Evolutionary conservation across 2,329 filamentous ascomycete genomes (phyloP).

Genomic region (Calonectria ilicicola): DNA sequence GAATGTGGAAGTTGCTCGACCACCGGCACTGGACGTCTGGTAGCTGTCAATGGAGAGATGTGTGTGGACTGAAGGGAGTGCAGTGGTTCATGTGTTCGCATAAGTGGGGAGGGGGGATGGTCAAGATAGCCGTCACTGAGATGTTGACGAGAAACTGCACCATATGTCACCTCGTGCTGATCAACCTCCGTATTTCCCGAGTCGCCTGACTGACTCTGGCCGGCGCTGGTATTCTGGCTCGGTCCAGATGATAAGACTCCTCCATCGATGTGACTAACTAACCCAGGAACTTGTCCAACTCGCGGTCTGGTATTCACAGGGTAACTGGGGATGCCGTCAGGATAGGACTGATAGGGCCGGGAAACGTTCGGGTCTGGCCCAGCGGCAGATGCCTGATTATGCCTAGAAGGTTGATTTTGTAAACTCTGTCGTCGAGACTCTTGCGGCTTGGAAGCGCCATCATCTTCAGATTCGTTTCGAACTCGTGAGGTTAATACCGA

Average conservation of each 20-base stretch:
- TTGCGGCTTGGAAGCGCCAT: slow-evolving; percentile 29
- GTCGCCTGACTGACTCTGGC: slow-evolving; percentile 57
- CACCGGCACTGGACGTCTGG: slow-evolving; percentile 46
- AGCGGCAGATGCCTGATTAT: slow-evolving; percentile 16
- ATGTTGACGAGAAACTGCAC: slow-evolving; percentile 26
- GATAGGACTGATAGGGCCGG: slow-evolving; percentile 22
- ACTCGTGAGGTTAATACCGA: slow-evolving; percentile 60
- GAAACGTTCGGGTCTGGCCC: slow-evolving; percentile 22
- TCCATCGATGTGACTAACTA: slow-evolving; percentile 43
- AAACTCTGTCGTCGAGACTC: slow-evolving; percentile 28
- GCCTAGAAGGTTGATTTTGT: slow-evolving; percentile 25
- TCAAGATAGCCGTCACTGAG: slow-evolving; percentile 43
- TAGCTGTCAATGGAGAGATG: slow-evolving; percentile 68
- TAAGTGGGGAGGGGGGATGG: slow-evolving; percentile 68
- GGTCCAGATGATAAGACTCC: slow-evolving; percentile 25
- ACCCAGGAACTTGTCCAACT: slow-evolving; percentile 45
- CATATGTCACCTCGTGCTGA: slow-evolving; percentile 26
- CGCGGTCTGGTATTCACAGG: slow-evolving; percentile 29
- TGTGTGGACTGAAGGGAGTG: slow-evolving; percentile 79
- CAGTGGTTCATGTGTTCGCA: slow-evolving; percentile 79
- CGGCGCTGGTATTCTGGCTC: slow-evolving; percentile 49
- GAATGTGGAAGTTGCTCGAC: slow-evolving; percentile 32
- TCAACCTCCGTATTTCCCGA: slow-evolving; percentile 49
- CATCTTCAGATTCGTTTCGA: slow-evolving; percentile 59
- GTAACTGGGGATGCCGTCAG: slow-evolving; percentile 22